Base-by-base conservation (phyloP, 495 filamentous ascomycete genomes). In the Mycothermus thermophilus region DNA sequence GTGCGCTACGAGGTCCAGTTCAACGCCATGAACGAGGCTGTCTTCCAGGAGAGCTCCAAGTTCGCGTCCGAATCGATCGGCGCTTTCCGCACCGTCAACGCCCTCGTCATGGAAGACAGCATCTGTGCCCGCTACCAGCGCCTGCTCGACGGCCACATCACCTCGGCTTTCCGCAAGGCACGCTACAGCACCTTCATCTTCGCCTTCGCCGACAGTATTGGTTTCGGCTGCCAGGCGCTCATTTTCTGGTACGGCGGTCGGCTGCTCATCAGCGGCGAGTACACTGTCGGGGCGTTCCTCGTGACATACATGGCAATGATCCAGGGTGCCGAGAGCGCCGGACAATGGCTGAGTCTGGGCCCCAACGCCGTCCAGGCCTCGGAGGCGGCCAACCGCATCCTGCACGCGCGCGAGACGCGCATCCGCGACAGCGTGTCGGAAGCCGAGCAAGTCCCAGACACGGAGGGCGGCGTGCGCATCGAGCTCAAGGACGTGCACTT, bases 31-130 rank as follows among this genome's bases (percentile, higher is more conserved):
- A 69, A 69, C 44, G 59, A 62, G 6, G 60, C 59, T 9, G 66
- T 74, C 8, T 78, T 75, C 37, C 61, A 64, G 18, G 70, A 75
- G 38, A 65, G 58, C 26, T 70, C 71, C 14, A 63, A 71, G 38
- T 75, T 75, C 32, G 71, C 70, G n/a, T 63, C 71, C 34, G 74
- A 78, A 51, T 57, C 72, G 10, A 69, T 75, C 29, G 56, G 64
- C 4, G 71, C 71, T 6, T 73, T 72, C 47, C 55, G 73, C 15
- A 77, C 74, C 8, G 74, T 78, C 10, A 60, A 63, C 13, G 59
- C 51, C 40, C 56, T 76, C 9, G 69, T 67, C 22, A 59, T 75
- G 38, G 74, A 77, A 38, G 58, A 65, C 15, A 61, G 58, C 37
- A 74, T 77, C 27, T 58, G 51, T 31, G 25, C 55, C 7, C 57